A percentile compares a stretch with the other conserved stretches of the same genome.
These are phyloP conservation scores for Didymella exigua DNA, from an alignment of 2,329 filamentous ascomycete species.

Conservation along the genomic window DNA sequence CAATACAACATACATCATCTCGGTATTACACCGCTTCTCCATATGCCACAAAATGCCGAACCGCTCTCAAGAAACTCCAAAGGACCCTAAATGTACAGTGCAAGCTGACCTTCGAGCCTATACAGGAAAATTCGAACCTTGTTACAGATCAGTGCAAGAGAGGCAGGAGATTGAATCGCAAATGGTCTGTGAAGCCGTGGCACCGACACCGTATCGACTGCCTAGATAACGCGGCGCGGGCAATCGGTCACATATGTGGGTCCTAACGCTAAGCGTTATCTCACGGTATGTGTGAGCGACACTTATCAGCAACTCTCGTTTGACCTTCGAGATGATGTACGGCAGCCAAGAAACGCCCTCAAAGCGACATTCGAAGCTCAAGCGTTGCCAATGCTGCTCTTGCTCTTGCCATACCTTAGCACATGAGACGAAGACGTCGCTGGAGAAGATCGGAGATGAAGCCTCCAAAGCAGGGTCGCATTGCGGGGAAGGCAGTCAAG, in stretches of 20 bases:
- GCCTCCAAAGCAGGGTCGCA: neutral
- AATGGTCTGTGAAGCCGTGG: neutral
- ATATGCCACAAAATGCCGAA: neutral
- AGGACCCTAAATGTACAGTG: neutral
- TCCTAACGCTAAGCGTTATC: no score
- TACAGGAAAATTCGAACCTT: neutral
- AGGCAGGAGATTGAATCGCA: neutral
- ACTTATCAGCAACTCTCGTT: constrained; percentile 12
- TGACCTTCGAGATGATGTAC: neutral
- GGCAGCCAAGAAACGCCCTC: neutral
- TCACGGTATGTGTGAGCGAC: constrained; percentile 18
- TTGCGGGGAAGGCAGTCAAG: constrained; percentile 7
- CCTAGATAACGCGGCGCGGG: constrained; percentile 25
- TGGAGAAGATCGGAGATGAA: neutral
- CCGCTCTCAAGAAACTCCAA: neutral
- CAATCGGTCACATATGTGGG: no score
- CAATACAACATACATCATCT: neutral
- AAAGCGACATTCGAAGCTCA: neutral
- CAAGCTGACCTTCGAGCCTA: neutral
- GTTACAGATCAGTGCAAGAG: neutral
- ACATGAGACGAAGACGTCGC: neutral
- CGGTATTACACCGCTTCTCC: neutral
- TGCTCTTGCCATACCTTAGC: neutral
- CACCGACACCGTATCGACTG: constrained; percentile 22
- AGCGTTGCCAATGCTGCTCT: constrained; percentile 1